Evolutionary conservation across 441 rosid genomes (phyloP), one percentile per base, ranked within the genome.

Genomic region (Arabidopsis hybrid): DNA sequence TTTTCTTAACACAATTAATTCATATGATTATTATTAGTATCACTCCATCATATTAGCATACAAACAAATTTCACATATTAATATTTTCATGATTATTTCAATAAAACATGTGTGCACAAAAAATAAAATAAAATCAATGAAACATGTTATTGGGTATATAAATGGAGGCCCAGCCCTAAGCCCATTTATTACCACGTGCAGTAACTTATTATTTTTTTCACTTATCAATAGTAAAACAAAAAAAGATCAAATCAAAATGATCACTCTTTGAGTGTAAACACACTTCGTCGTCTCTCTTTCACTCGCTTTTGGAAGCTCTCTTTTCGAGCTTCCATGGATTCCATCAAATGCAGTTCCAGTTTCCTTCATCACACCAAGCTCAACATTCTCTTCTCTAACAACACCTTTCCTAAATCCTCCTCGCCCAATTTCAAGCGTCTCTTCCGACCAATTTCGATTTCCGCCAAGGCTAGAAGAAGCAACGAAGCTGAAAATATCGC

Each of bases 401-500:
- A 60, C 40, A 5, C n/a, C 1, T 66, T 36, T 0, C 39, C 47
- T 4, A 52, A 16, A 72, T 4, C 4, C 59, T 11, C 10, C 29
- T 4, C 60, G 1, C 65, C 51, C 39, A 71, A 43, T 77, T 51
- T 43, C 64, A 45, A 68, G 45, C 49, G 50, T 34, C 4, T 11
- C 60, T 64, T 57, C 73, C 75, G 43, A 21, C 80, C 76, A 43
- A 12, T 77, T 16, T 59, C 69, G 51, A 13, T 77, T 10, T 66
- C 77, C 55, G 77, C 82, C n/a, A 72, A 69, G 60, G 86, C 65
- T 6, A 75, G 77, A n/a, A 78, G 62, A 31, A 60, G 10, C 67
- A 61, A 61, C 7, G 83, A 65, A 57, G 74, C 72, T 69, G 86
- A 86, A 72, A 85, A 90, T n/a, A 79, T 83, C 4, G 84, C 79